Base-by-base conservation (phyloP, 306 rosid genomes). In the Glycine latifolia region DNA sequence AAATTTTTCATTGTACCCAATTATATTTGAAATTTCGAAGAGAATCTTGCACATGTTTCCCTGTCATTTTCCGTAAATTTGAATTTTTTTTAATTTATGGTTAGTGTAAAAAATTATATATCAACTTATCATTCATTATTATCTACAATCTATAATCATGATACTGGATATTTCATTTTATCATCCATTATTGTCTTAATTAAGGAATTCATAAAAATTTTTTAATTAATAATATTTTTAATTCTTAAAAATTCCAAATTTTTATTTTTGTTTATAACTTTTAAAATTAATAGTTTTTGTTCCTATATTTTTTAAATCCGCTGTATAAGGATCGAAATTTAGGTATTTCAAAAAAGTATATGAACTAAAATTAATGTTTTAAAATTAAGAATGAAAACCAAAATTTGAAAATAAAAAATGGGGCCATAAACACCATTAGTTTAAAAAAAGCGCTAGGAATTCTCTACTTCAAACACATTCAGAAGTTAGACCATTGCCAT, bases 21-120 rank as follows among this genome's bases (percentile, higher is more conserved):
- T 87, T 77, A 83, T 75, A 80, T 91, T 91, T 91, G 91, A 91
- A 91, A 79, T 73, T 82, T 79, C 59, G 20, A 65, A 67, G 43
- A 6, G 41, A 54, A 67, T 58, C 71, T 33, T 54, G 1, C 16
- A 20, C 44, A 44, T 20, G 13, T 31, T 31, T 10, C n/a, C 68
- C 54, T n/a, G 33, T 49, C 3, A 3, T 47, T 73, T 44, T 73
- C 11, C 2, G 47, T 71, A 15, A 67, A n/a, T 67, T 67, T 67
- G 72, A 67, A 67, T n/a, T 8, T 41, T 66, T 63, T 63, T 63
- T 63, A 33, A 33, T 63, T 35, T 33, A 65, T 37, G 0, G 14
- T 67, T 43, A 5, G 35, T 41, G 53, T 41, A 43, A 12, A 35
- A 33, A 31, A 0, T 9, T 26, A 12, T 63, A 63, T 63, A 11